Evolutionary conservation across 2,329 filamentous ascomycete genomes (phyloP), one percentile per base, ranked within the genome.

Genomic region (Cytospora piceae): DNA sequence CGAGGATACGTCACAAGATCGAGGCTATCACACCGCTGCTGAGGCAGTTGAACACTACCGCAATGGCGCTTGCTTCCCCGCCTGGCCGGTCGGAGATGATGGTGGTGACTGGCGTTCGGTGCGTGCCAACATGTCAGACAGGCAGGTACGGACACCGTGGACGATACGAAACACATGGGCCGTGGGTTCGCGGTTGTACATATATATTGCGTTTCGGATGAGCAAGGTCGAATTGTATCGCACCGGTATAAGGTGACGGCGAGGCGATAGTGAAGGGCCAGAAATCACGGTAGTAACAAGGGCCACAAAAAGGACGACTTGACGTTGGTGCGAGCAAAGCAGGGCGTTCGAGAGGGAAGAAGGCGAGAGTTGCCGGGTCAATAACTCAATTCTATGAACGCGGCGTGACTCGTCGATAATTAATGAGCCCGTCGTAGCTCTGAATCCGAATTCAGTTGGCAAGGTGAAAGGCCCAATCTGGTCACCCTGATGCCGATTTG

Each of bases 1-100:
- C 3, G 37, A n/a, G 42, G 39, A 6, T 9, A 6, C 3, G 20
- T 9, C 22, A n/a, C 22, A 1, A 20, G 31, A 14, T 15, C 2
- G 39, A 82, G 75, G 78, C 2, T 74, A 75, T 1, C 74, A 74
- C 61, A 70, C 73, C 15, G 67, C 73, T 14, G 51, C 64, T 31
- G 69, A 73, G 14, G 73, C 73, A 4, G 73, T 71, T 11, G 56
- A 65, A 14, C 71, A 69, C 32, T 61, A 69, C 14, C 66, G 64
- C 15, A 62, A 63, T 31, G 74, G 74, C 53, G 73, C 73, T 22
- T 72, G 67, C 34, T 66, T 75, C 29, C 69, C 69, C 17, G 72
- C 74, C 31, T 74, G 73, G 74, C 73, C 73, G 0, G 58, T 69
- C 27, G 72, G 73, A 49, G 72, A 75, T 17, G n/a, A 51, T 27